Base-by-base conservation (phyloP, 495 filamentous ascomycete species). In the Talaromyces trachyspermus region DNA sequence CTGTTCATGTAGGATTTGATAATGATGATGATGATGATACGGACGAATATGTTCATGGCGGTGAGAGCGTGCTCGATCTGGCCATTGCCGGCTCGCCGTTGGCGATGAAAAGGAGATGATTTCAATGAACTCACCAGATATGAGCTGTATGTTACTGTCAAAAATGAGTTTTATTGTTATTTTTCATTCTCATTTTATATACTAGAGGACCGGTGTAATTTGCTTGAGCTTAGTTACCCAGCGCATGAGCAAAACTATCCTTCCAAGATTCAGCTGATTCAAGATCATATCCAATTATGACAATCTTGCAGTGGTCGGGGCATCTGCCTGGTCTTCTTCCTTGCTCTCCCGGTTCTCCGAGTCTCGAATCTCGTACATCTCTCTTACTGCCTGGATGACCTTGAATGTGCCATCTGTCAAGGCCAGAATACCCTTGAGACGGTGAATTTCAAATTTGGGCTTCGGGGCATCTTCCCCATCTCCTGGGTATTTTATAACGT, bases 331-430 rank as follows among this genome's bases (percentile, higher is more conserved):
- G 25, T 55, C 60, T 24, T 53, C 60, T 24, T 53, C 48, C 10
- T 54, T 58, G 27, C 43, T 44, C 18, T 63, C 55, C 2, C 71
- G 68, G 17, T 57, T 35, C 11, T 59, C 62, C 11, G 70, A 69
- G 48, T 95, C 88, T 25, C 87, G 72, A 14, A 97, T 86, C 57
- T 97, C 92, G 59, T 96, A 98, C 6, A 95, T 72, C 46, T 96
- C 91, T 25, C 91, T 71, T 3, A 98, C 92, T 14, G 90, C 92
- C 60, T 98, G 92, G 4, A 96, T 75, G 52, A 97, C 79, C 57
- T 83, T 85, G 24, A 73, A 72, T 2, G 64, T 63, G 0, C 87
- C 88, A 51, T 84, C 73, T 0, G 69, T 53, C 5, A 85, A 59
- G 0, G 70, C 61, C 4, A 95, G 48, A 15, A 84, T 80, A 7